Evolutionary conservation across 208 protist species (phyloP).

Genomic region (Naegleria lovaniensis): DNA sequence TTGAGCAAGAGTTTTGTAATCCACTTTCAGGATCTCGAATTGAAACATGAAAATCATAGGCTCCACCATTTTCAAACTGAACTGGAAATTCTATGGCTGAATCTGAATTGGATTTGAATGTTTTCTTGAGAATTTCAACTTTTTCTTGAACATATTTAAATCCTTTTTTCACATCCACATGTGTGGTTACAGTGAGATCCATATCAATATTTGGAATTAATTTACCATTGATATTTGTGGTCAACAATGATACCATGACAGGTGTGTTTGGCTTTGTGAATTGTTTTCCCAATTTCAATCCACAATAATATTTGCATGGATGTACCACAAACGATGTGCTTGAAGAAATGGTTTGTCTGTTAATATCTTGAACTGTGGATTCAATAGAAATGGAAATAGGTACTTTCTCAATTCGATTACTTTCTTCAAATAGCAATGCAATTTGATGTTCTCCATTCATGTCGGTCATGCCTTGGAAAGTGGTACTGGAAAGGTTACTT

Average conservation of each 20-base stretch:
- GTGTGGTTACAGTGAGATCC: not conserved
- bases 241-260: not conserved
- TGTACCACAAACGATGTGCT: not conserved
- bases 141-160: not conserved
- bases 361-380: conserved; percentile 8
- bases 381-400: not conserved
- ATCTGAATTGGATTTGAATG: not conserved
- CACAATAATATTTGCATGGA: conserved; percentile 21
- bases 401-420: not conserved
- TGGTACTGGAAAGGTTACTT: too few relatives aligned
- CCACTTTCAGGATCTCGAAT: not conserved
- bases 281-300: not conserved
- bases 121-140: not conserved
- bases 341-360: not conserved
- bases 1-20: not conserved
- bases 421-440: not conserved
- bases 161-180: not conserved
- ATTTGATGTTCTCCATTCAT: conserved; percentile 1
- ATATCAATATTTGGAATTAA: not conserved
- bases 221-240: not conserved
- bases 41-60: not conserved
- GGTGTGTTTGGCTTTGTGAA: not conserved
- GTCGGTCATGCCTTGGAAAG: not conserved
- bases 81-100: not conserved
- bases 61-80: not conserved